Base-by-base conservation (phyloP, 1,139 yeast genomes). In the Kazachstania sp. region DNA sequence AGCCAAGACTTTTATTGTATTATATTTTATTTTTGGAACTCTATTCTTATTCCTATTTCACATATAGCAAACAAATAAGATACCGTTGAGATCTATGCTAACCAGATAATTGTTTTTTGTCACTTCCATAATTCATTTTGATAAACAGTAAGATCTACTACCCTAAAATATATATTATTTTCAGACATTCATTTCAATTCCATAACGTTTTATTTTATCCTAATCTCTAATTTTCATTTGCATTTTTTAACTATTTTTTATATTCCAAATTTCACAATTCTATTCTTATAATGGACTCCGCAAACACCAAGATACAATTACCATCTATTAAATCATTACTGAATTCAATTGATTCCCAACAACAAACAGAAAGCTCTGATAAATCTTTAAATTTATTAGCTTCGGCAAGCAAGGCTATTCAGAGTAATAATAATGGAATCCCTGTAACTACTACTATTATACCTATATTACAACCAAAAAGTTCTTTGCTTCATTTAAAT, bases 291-390 rank as follows among this genome's bases (percentile, higher is more conserved):
- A 23, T 20, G 26, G 18, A 16, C 13, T 28, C 18, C 48, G 45
- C 13, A 45, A 51, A 38, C 42, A 23, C 42, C 4, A 39, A 39
- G 3, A 30, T 56, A 30, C 51, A 49, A 43, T 45, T 57, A 42
- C 61, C 61, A 13, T 53, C 60, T 1, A 57, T 57, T 31, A 49
- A 50, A 39, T 51, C 47, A 36, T 50, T 57, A 38, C 46, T 57
- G 37, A 52, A 51, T 32, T 53, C 57, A 7, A 37, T 37, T 9
- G 36, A 32, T 32, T 9, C 16, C 4, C 20, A 32, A 32, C 36
- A 6, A 32, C 4, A n/a, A 32, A 15, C 18, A n/a, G 18, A 32
- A 15, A 32, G 18, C n/a, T 32, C 28, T 7, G 36, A 32, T 15
- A 23, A 20, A 9, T 18, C 26, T n/a, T 19, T 23, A 19, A 20